Percentiles rank a stretch among this genome's conserved stretches.
These are phyloP conservation scores for Sugiyamaella boreocaroliniensis DNA, from an alignment of 805 yeast species.

Conservation along the genomic window DNA sequence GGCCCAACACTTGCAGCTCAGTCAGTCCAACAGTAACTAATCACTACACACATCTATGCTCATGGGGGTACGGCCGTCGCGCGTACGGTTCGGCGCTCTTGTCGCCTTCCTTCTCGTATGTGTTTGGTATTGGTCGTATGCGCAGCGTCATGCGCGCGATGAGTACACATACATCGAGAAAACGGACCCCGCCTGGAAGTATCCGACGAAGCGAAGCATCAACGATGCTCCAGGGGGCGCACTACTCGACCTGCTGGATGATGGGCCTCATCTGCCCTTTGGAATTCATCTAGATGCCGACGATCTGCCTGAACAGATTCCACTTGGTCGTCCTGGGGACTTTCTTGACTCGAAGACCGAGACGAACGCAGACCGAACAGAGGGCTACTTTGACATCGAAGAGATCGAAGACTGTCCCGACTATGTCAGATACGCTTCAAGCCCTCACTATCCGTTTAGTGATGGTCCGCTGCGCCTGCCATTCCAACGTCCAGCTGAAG, in stretches of 20 bases:
- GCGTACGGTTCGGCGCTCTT: neutral
- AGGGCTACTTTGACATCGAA: neutral
- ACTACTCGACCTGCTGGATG: neutral
- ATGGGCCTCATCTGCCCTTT: neutral
- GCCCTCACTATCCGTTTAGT: slow-evolving; percentile 51
- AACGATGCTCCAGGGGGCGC: neutral
- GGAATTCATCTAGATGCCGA: neutral
- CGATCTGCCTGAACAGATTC: neutral
- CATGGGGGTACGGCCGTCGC: neutral
- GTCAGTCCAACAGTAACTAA: too few species aligned
- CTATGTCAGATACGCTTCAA: slow-evolving; percentile 54
- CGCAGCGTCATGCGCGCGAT: neutral
- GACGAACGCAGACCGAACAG: neutral
- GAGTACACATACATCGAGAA: neutral
- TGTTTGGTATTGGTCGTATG: neutral
- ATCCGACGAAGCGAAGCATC: neutral
- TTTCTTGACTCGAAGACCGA: neutral
- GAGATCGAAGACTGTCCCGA: slow-evolving; percentile 43
- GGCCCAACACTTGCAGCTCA: too few species aligned
- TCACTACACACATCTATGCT: neutral
- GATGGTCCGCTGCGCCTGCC: slow-evolving; percentile 53
- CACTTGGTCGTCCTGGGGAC: neutral
- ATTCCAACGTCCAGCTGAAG: slow-evolving; percentile 64
- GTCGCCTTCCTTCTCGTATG: neutral
- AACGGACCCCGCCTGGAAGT: neutral